Evolutionary conservation across 352 stramenopile genomes (phyloP), one percentile per base, ranked within the genome.

Genomic region (Globisporangium spinosum): DNA sequence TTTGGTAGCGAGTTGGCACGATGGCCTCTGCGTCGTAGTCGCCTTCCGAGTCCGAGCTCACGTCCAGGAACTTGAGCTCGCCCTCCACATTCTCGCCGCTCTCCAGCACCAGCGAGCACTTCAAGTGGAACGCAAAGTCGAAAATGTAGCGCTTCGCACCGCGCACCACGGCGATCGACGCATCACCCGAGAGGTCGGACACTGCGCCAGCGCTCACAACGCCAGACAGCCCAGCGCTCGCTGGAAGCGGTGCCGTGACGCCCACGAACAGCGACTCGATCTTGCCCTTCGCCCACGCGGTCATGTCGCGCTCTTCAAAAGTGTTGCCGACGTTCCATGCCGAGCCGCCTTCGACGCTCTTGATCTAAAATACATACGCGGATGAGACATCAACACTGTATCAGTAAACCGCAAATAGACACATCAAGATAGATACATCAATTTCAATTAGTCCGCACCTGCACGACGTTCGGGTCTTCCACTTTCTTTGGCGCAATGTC

Each of bases 251-350:
- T 20, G 73, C 74, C 17, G 73, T 76, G 15, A 90, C 47, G 35
- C 71, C 72, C 2, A 67, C 64, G 27, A 97, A 62, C 35, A 94
- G 73, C 68, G 73, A 71, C 67, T 93, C 72, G 20, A 98, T 64
- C 70, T 83, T 89, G 58, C 62, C 69, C 76, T 90, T 94, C 62
- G 89, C 90, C 89, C 89, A 97, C 59, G 72, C 66, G 22, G 80
- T 94, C 88, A 97, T 97, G 70, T 97, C 87, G 76, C 89, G 94
- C 68, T 97, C 90, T 65, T 98, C 94, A 69, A 97, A 98, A 13
- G 94, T 98, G 61, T 97, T 97, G 65, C 91, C 93, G 58, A 93
- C 82, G 72, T 98, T 98, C 94, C 94, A 98, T 22, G 89, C 93
- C 43, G 90, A 97, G 2, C 85, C 90, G 22, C 87, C 90, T 27